Percentiles rank a stretch among this genome's conserved stretches.
phyloP scores from a whole-genome alignment of 352 stramenopile genomes.

The Pythium aristosporum region DNA sequence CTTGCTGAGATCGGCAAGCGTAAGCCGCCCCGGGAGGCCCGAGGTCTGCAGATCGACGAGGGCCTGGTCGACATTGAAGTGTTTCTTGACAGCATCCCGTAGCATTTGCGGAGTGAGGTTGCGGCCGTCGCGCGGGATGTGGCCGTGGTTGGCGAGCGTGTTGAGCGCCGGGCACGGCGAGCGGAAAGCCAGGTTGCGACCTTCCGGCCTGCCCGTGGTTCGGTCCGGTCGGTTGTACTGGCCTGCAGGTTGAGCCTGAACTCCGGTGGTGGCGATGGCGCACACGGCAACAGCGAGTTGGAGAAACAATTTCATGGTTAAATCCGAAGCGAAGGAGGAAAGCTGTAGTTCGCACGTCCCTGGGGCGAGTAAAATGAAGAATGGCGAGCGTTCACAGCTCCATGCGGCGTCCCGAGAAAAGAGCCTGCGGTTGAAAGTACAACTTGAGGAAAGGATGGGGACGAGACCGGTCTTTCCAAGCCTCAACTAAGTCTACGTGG shows the following conservation, averaged over 20 bases:
- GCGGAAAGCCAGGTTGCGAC: neutral
- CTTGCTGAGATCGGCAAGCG: conserved; percentile 38
- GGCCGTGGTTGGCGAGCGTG: conserved; percentile 41
- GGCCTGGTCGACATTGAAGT: conserved; percentile 31
- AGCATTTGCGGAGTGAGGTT: conserved; percentile 30
- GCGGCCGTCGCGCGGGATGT: conserved; percentile 19
- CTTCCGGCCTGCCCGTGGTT: neutral
- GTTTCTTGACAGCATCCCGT: conserved; percentile 26
- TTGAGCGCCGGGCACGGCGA: conserved; percentile 55
- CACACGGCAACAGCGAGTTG: neutral
- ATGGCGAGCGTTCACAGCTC: neutral
- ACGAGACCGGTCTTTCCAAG: no score
- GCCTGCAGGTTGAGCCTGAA: neutral
- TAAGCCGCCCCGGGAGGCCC: conserved; percentile 31
- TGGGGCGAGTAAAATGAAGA: conserved; percentile 11
- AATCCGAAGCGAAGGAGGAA: neutral
- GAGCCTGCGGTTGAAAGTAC: neutral
- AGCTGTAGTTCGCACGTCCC: neutral
- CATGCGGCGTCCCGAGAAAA: neutral
- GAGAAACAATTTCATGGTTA: neutral
- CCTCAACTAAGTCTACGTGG: neutral
- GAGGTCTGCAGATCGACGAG: conserved; percentile 35
- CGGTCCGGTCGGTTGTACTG: neutral
- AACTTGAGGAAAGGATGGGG: neutral
- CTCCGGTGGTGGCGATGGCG: neutral